Evolutionary conservation across 331 rosid species (phyloP).

Genomic region (Dryas integrifolia): DNA sequence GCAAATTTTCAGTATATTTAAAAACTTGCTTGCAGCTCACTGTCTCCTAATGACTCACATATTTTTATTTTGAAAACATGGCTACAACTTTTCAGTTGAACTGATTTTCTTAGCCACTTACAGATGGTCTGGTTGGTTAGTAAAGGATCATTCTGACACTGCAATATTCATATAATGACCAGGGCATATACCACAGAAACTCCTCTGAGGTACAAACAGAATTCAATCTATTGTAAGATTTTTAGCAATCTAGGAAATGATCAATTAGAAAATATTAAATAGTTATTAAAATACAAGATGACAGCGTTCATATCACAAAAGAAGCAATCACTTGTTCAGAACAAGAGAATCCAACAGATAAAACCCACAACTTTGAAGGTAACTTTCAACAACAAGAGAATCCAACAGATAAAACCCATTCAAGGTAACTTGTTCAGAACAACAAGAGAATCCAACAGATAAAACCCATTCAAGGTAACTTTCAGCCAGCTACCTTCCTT

Average conservation of each 20-base stretch:
- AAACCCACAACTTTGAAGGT: slow-evolving; percentile 23
- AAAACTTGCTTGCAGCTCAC: too few species aligned
- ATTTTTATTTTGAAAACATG: too few species aligned
- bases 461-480: slow-evolving; percentile 37
- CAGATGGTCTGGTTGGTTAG: too few species aligned
- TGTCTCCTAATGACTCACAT: too few species aligned
- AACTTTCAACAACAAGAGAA: slow-evolving; percentile 26
- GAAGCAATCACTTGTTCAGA: background rate
- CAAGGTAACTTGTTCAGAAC: slow-evolving; percentile 7
- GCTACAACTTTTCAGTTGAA: too few species aligned
- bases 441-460: background rate
- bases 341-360: background rate
- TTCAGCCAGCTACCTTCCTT: slow-evolving; percentile 65
- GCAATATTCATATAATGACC: too few species aligned
- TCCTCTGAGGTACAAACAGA: background rate
- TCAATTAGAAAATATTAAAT: too few species aligned
- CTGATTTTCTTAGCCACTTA: too few species aligned
- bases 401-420: background rate
- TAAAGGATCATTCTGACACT: too few species aligned
- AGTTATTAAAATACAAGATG: background rate
- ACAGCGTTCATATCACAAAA: background rate
- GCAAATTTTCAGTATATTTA: too few species aligned
- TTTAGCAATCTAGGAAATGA: too few species aligned
- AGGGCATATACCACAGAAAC: background rate
- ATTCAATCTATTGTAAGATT: too few species aligned